These are phyloP conservation scores for Tetrahymena thermophila DNA, from an alignment of 73 alveolate genomes.

Conservation along the genomic window DNA sequence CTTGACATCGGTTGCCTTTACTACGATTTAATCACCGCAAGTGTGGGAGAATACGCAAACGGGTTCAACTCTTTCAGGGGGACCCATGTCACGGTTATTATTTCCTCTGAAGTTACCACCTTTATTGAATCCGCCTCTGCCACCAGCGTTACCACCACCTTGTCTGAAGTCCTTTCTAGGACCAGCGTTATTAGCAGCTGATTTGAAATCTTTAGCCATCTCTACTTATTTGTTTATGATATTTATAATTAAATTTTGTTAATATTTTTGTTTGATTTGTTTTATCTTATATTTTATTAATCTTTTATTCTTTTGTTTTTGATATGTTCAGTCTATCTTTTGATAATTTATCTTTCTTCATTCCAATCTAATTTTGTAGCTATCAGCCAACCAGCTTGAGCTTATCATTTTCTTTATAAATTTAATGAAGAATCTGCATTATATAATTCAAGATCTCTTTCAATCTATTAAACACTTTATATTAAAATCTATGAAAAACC, in stretches of 20 bases:
- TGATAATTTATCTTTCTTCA: neutral
- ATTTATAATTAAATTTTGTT: neutral
- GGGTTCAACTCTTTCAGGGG: slow-evolving; percentile 44
- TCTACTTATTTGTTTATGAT: neutral
- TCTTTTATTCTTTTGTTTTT: neutral
- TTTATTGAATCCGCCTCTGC: slow-evolving; percentile 26
- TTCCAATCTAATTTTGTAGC: neutral
- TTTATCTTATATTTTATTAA: neutral
- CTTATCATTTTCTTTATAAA: too few relatives aligned
- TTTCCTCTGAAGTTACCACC: slow-evolving; percentile 22
- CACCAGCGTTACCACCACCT: slow-evolving; percentile 11
- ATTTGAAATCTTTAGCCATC: slow-evolving; percentile 43
- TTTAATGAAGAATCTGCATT: too few relatives aligned
- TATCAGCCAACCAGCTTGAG: neutral
- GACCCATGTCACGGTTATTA: slow-evolving; percentile 23
- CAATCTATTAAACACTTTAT: too few relatives aligned
- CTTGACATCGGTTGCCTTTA: slow-evolving; percentile 1
- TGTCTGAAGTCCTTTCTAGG: slow-evolving; percentile 12
- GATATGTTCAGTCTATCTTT: neutral
- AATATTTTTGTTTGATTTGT: neutral
- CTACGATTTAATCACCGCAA: slow-evolving; percentile 41
- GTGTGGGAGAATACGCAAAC: slow-evolving; percentile 26
- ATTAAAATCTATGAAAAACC: too few relatives aligned
- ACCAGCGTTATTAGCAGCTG: slow-evolving; percentile 28
- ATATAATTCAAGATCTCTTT: too few relatives aligned